A percentile compares a stretch with the other conserved stretches of the same genome.
phyloP scores from a whole-genome alignment of 768 basidiomycete species.

The Imleria badia region DNA sequence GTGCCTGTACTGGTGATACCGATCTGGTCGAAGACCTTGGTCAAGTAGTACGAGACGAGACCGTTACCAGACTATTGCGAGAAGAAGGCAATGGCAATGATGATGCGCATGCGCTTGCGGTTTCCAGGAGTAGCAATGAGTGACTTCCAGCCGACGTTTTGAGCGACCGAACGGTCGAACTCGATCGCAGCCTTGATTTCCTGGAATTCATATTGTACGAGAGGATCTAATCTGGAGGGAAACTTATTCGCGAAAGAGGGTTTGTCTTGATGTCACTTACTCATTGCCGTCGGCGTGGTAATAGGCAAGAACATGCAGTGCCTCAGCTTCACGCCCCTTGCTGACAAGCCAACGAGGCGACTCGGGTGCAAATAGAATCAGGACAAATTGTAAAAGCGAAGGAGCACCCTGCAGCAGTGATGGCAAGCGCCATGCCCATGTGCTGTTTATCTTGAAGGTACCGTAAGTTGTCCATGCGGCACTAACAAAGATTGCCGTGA shows the following conservation, averaged over 20 bases:
- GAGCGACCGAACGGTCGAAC: constrained; percentile 58
- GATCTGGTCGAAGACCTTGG: constrained; percentile 65
- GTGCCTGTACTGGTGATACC: constrained; percentile 60
- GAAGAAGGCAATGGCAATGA: constrained; percentile 78
- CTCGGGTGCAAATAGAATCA: constrained; percentile 76
- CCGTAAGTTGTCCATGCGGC: constrained; percentile 88
- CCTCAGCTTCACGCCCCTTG: constrained; percentile 71
- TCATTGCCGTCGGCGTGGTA: constrained; percentile 80
- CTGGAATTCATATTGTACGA: constrained; percentile 71
- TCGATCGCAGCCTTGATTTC: constrained; percentile 81
- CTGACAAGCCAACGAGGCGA: constrained; percentile 81
- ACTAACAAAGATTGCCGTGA: constrained; percentile 27
- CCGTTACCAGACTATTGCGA: constrained; percentile 87
- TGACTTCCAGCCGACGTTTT: constrained; percentile 67
- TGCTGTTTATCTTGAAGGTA: constrained; percentile 63
- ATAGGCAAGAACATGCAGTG: constrained; percentile 68
- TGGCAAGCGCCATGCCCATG: constrained; percentile 85
- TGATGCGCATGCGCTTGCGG: constrained; percentile 72
- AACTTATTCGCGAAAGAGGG: neutral
- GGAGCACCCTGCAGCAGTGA: constrained; percentile 71
- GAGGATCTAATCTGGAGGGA: constrained; percentile 50
- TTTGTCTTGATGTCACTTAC: constrained; percentile 30
- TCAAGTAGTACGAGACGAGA: constrained; percentile 82
- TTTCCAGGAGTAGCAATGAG: constrained; percentile 70
- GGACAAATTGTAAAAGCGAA: constrained; percentile 59